These are phyloP conservation scores for Fusarium lyarnte DNA, from an alignment of 2,329 filamentous ascomycete species.

Conservation along the genomic window DNA sequence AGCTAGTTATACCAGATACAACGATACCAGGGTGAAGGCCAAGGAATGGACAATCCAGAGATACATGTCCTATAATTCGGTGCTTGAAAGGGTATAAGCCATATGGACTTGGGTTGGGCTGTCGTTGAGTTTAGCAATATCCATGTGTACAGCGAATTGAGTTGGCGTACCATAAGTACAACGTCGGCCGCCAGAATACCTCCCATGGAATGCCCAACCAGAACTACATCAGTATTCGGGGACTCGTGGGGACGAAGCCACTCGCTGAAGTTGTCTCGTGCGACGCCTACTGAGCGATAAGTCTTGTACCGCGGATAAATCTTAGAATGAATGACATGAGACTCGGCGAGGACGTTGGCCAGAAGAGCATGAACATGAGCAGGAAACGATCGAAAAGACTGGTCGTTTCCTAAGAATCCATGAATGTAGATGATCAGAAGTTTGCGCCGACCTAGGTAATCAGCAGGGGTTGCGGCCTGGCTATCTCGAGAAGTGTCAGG, in stretches of 20 bases:
- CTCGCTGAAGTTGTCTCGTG: constrained; percentile 81
- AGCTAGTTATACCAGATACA: constrained; percentile 79
- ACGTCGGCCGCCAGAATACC: constrained; percentile 85
- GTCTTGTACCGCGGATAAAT: constrained; percentile 85
- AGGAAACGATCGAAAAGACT: constrained; percentile 87
- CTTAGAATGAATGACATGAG: constrained; percentile 86
- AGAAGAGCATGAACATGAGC: constrained; percentile 84
- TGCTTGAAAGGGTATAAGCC: constrained; percentile 67
- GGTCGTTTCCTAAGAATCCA: constrained; percentile 89
- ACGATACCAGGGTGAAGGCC: constrained; percentile 91
- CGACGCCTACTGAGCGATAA: constrained; percentile 75
- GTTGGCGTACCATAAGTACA: constrained; percentile 65
- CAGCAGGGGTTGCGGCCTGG: background rate
- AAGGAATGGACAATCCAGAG: constrained; percentile 86
- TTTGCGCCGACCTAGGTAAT: constrained; percentile 54
- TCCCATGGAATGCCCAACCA: constrained; percentile 91
- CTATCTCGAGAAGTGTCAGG: constrained; percentile 35
- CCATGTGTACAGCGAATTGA: background rate
- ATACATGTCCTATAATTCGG: constrained; percentile 80
- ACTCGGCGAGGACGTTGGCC: constrained; percentile 71
- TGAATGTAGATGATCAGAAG: constrained; percentile 87
- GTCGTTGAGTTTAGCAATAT: background rate
- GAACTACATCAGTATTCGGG: constrained; percentile 77
- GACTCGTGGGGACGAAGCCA: constrained; percentile 85
- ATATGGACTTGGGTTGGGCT: constrained; percentile 49